Evolutionary conservation across 2,329 filamentous ascomycete species (phyloP).

Genomic region (Nannizziopsis barbatae): DNA sequence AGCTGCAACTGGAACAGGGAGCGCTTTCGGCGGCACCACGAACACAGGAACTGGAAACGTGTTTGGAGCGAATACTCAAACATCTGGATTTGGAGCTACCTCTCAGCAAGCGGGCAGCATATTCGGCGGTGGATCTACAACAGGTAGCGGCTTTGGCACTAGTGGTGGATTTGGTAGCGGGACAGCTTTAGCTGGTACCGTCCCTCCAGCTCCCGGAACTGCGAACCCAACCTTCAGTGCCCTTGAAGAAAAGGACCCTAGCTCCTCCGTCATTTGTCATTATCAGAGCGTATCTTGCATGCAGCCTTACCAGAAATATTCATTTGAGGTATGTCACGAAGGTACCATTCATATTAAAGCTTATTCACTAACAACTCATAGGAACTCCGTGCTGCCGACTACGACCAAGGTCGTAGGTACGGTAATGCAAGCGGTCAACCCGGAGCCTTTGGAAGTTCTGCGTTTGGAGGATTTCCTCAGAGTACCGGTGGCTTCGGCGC

Average conservation of each 20-base stretch:
- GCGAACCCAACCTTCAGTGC: slow-evolving; percentile 36
- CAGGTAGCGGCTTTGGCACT: slow-evolving; percentile 26
- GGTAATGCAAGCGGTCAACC: slow-evolving; percentile 71
- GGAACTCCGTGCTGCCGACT: slow-evolving; percentile 72
- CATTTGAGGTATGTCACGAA: slow-evolving; percentile 48
- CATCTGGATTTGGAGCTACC: slow-evolving; percentile 14
- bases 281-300: slow-evolving; percentile 42
- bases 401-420: slow-evolving; percentile 70
- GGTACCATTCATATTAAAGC: neutral
- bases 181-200: slow-evolving; percentile 32
- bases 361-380: slow-evolving; percentile 24
- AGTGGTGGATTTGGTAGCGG: slow-evolving; percentile 21
- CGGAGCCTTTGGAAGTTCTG: slow-evolving; percentile 68
- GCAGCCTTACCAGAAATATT: slow-evolving; percentile 60
- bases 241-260: slow-evolving; percentile 36
- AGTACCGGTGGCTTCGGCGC: slow-evolving; percentile 35
- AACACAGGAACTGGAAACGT: slow-evolving; percentile 18
- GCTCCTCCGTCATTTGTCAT: slow-evolving; percentile 31
- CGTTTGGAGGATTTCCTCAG: slow-evolving; percentile 40
- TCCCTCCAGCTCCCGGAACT: slow-evolving; percentile 37
- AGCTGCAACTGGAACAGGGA: slow-evolving; percentile 1
- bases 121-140: slow-evolving; percentile 16
- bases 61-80: slow-evolving; percentile 10
- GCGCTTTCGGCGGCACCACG: slow-evolving; percentile 12
- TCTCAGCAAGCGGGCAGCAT: slow-evolving; percentile 7